These are phyloP conservation scores for Raddia distichophylla DNA, from an alignment of 176 grass and related monocot genomes.

Conservation along the genomic window DNA sequence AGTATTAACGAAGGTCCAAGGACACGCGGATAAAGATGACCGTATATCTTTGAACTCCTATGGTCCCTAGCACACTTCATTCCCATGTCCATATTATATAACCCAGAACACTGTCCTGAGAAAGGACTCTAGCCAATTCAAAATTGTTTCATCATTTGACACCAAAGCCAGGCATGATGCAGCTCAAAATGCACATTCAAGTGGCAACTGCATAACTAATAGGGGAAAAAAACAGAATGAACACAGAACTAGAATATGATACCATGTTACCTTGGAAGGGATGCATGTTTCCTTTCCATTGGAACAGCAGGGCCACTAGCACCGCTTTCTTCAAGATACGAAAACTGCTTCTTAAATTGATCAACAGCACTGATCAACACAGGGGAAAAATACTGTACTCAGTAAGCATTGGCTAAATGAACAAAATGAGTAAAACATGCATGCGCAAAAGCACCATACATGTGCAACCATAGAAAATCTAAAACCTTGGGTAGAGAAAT, in stretches of 20 bases:
- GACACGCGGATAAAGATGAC: neutral
- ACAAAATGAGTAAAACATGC: slow-evolving; percentile 35
- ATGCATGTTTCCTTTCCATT: slow-evolving; percentile 81
- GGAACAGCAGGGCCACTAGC: slow-evolving; percentile 53
- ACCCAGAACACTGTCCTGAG: neutral
- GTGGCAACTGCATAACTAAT: neutral
- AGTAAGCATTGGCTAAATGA: slow-evolving; percentile 5
- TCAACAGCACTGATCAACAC: slow-evolving; percentile 78
- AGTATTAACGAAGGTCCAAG: neutral
- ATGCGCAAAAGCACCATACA: slow-evolving; percentile 47
- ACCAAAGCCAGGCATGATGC: neutral
- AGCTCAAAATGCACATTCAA: neutral
- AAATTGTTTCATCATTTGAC: neutral
- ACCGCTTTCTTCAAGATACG: slow-evolving; percentile 83
- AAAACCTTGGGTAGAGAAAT: slow-evolving; percentile 97
- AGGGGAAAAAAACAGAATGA: neutral
- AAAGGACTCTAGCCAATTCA: neutral
- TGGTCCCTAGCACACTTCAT: neutral
- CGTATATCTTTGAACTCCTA: slow-evolving; percentile 4
- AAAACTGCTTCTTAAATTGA: slow-evolving; percentile 92
- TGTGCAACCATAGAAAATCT: slow-evolving; percentile 47
- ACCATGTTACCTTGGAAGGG: slow-evolving; percentile 83
- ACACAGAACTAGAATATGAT: slow-evolving; percentile 30
- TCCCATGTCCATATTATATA: slow-evolving; percentile 23
- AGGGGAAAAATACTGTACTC: slow-evolving; percentile 13